These are phyloP conservation scores for Endocalyx cinctus DNA, from an alignment of 2,329 filamentous ascomycete genomes.

Conservation along the genomic window DNA sequence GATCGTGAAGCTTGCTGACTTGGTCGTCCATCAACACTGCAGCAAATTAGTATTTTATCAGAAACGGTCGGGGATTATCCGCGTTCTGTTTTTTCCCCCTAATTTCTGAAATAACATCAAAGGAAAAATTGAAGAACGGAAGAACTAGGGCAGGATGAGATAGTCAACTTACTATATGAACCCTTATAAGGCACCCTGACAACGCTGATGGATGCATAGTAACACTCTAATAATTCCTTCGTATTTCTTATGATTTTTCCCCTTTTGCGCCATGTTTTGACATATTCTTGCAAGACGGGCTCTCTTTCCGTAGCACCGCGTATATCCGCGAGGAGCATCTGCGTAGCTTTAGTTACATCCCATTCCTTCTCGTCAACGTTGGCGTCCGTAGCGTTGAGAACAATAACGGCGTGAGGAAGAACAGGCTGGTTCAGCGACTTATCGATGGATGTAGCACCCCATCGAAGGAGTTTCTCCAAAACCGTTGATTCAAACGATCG, in stretches of 20 bases:
- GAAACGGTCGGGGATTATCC: not conserved
- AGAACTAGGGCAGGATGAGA: not conserved
- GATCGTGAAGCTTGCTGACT: constrained; percentile 37
- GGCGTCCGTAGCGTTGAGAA: constrained; percentile 41
- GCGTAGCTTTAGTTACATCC: constrained; percentile 36
- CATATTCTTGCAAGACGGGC: constrained; percentile 33
- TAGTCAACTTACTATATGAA: constrained; percentile 22
- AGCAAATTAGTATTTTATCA: constrained; percentile 8
- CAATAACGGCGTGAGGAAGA: constrained; percentile 50
- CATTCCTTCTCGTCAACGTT: constrained; percentile 35
- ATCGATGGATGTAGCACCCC: constrained; percentile 47
- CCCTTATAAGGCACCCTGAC: constrained; percentile 42
- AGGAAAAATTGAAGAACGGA: no score
- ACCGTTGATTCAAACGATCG: constrained; percentile 36
- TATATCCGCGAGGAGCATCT: constrained; percentile 31
- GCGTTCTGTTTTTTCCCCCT: not conserved
- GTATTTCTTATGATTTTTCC: constrained; percentile 38
- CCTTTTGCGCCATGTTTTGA: constrained; percentile 35
- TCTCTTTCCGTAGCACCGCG: constrained; percentile 28
- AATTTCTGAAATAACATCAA: no score
- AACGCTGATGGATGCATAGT: constrained; percentile 45
- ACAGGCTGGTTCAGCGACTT: constrained; percentile 51
- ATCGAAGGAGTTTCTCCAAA: constrained; percentile 39
- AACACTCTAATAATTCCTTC: constrained; percentile 42
- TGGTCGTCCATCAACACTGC: constrained; percentile 46